Evolutionary conservation across 2,329 filamentous ascomycete genomes (phyloP), one percentile per base, ranked within the genome.

Genomic region (Chaetomium sp.): DNA sequence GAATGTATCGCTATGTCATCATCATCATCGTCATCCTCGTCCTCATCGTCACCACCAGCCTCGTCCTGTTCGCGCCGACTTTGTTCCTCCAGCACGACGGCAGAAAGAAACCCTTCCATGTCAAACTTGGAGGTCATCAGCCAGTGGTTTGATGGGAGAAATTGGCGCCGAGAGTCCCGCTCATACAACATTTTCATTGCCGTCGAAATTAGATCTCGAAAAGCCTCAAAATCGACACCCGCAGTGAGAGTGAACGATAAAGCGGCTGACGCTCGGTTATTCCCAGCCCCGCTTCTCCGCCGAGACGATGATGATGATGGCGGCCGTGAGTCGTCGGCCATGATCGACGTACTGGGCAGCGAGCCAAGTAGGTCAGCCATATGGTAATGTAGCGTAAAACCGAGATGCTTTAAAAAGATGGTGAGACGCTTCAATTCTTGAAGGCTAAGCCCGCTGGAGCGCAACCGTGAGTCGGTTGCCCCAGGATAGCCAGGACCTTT

Each of bases 171-270:
- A 6, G 94, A 99, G 70, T 97, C 92, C 69, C 92, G 80, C 70
- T 96, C 91, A 68, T 97, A 96, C 7, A 96, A 76, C 79, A 95
- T 92, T 55, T 87, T 86, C 66, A 96, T 77, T 0, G 95, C 79
- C 3, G 85, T 85, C 2, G 90, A 95, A 6, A 91, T 83, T 2
- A 92, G 77, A n/a, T 80, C 83, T 65, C 89, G 88, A 55, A 96
- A 82, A 59, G 89, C 89, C 40, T 87, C 80, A 36, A 94, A 78
- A 35, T 86, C 89, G 60, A 95, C 82, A 0, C 87, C 88, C 10
- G 85, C 78, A 11, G 90, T 72, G 10, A 74, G 70, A 10, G 67
- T 67, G 56, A 73, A 74, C 0, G 66, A 64, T 5, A 54, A 46
- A 1, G 61, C 43, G 65, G 68, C 49, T n/a, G 57, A 49, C 47